Conservation (phyloP, 306 rosid species). For the Gastrolobium bilobum region DNA sequence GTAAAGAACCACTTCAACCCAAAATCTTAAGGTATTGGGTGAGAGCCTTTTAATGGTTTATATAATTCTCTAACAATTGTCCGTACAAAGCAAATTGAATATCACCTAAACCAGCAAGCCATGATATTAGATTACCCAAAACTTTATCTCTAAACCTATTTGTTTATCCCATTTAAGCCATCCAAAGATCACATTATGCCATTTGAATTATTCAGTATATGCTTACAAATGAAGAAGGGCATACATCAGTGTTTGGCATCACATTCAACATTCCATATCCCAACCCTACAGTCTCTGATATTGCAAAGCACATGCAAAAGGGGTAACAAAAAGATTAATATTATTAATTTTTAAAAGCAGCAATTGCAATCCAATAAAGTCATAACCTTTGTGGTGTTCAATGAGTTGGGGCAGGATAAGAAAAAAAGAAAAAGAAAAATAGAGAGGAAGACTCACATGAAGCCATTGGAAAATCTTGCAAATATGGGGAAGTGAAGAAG, state of each 20-base stretch:
- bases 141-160: neutral
- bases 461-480: constrained; percentile 60
- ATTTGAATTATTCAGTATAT: neutral
- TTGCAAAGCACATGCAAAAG: constrained; percentile 35
- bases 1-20: too few relatives aligned
- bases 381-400: neutral
- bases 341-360: neutral
- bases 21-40: too few relatives aligned
- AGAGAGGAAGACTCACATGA: constrained; percentile 65
- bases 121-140: neutral
- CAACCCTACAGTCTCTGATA: constrained; percentile 9
- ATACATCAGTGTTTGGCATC: neutral
- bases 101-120: constrained; percentile 7
- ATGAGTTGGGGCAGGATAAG: neutral
- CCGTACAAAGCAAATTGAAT: constrained; percentile 8
- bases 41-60: too few relatives aligned
- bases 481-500: neutral
- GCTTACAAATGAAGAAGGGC: constrained; percentile 5
- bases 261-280: constrained; percentile 17
- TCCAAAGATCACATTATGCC: neutral
- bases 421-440: constrained; percentile 9
- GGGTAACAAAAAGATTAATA: neutral
- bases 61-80: too few relatives aligned
- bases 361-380: constrained; percentile 28
- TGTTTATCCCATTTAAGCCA: neutral